Evolutionary conservation across 108 stramenopile genomes (phyloP).

Genomic region (Phaeodactylum tricornutum): DNA sequence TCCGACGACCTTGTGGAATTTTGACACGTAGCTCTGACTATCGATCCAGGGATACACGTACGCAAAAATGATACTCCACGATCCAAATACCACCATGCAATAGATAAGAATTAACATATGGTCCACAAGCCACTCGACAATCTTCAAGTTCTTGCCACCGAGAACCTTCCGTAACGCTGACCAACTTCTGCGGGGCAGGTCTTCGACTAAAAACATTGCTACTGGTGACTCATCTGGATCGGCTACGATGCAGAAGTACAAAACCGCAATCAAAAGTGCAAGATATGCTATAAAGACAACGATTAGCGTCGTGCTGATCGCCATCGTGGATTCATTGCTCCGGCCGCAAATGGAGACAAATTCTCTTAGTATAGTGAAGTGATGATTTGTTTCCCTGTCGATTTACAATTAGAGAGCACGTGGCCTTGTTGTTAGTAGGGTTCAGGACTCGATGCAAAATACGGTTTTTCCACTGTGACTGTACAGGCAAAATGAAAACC

Average conservation of each 20-base stretch:
- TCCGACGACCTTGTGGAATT: constrained; percentile 49
- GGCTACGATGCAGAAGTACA: constrained; percentile 33
- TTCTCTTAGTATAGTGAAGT: too few relatives aligned
- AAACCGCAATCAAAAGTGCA: constrained; percentile 5
- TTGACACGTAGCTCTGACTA: constrained; percentile 25
- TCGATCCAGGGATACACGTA: constrained; percentile 61
- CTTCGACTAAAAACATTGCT: constrained; percentile 23
- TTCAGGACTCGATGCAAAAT: too few relatives aligned
- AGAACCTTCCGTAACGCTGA: constrained; percentile 1
- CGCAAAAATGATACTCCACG: constrained; percentile 59
- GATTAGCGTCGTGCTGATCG: too few relatives aligned
- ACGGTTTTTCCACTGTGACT: too few relatives aligned
- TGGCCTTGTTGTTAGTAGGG: too few relatives aligned
- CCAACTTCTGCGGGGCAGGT: constrained; percentile 16
- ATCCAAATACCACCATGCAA: constrained; percentile 55
- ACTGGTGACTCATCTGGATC: constrained; percentile 19
- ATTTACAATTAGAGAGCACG: too few relatives aligned
- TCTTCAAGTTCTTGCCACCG: constrained; percentile 14
- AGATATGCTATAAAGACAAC: constrained; percentile 3
- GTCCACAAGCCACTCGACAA: constrained; percentile 16
- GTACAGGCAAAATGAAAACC: too few relatives aligned
- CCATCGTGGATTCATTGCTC: too few relatives aligned
- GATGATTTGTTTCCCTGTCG: too few relatives aligned
- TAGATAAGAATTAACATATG: constrained; percentile 25
- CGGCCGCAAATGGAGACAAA: too few relatives aligned